A percentile compares a stretch with the other conserved stretches of the same genome.
phyloP scores from a whole-genome alignment of 169 alveolate genomes.

The Miamiensis avidus region DNA sequence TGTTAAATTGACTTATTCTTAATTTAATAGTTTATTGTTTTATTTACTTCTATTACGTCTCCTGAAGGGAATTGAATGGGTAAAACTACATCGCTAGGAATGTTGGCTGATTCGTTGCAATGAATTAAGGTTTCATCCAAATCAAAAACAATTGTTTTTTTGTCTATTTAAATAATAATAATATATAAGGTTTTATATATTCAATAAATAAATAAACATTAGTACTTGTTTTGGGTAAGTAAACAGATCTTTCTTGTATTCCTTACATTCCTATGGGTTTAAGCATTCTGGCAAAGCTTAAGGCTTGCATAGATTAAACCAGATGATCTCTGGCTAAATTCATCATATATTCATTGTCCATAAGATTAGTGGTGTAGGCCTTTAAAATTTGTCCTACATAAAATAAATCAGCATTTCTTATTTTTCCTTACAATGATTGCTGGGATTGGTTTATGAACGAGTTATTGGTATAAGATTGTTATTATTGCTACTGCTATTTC shows the following conservation, averaged over 20 bases:
- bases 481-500: no score
- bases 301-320: slow-evolving; percentile 37
- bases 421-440: no score
- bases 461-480: no score
- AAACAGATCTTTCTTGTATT: slow-evolving; percentile 29
- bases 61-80: slow-evolving; percentile 63
- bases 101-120: slow-evolving; percentile 54
- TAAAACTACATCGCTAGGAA: slow-evolving; percentile 46
- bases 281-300: slow-evolving; percentile 16
- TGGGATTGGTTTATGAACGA: no score
- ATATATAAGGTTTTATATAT: not conserved
- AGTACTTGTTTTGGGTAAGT: slow-evolving; percentile 14
- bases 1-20: not conserved
- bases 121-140: slow-evolving; percentile 85
- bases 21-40: slow-evolving; percentile 14
- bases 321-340: slow-evolving; percentile 39
- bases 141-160: slow-evolving; percentile 77
- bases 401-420: no score
- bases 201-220: not conserved
- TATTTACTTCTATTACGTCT: slow-evolving; percentile 61
- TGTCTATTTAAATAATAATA: slow-evolving; percentile 4
- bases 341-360: not conserved
- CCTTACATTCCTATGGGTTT: slow-evolving; percentile 9
- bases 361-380: not conserved
- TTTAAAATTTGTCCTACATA: no score